Evolutionary conservation across 345 rosid genomes (phyloP), one percentile per base, ranked within the genome.

Genomic region (Bruguiera gymnorhiza): DNA sequence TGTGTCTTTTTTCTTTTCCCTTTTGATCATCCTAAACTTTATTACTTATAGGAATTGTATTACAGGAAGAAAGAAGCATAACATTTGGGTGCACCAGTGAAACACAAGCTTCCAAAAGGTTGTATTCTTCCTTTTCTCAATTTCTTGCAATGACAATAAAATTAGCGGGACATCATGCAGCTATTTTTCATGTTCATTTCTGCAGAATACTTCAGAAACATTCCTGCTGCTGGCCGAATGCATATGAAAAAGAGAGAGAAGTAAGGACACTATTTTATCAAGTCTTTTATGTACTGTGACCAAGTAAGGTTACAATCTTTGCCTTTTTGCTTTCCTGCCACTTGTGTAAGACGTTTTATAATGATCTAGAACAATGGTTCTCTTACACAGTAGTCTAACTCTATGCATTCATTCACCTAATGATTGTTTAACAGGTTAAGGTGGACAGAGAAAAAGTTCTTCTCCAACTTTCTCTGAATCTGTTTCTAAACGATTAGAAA

Each of bases 41-140:
- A 67, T 71, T 55, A 73, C 63, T 34, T 46, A 60, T 55, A 46
- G 13, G 39, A 63, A 23, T 81, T 67, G 57, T 77, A 68, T 68
- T 68, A 70, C 75, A 95, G 99, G 79, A 83, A 78, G 77, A 95
- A 81, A 74, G 97, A 95, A 84, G 90, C 97, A 29, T 75, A 91
- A 72, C 89, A 88, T 83, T 65, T 94, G 86, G 84, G 84, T 68
- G 97, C 87, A 56, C 97, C 96, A 7, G 75, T 74, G 62, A 88
- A 83, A 83, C 97, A 91, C 76, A 91, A 85, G 85, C 84, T 91
- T 64, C 90, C 92, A 10, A 89, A 89, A 88, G 92, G 82, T 54
- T 56, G 2, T 29, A 60, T 37, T 34, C 48, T 43, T 52, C 29
- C 43, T 20, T 48, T 16, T 46, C 51, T 15, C 63, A 26, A 20